Evolutionary conservation across 345 rosid species (phyloP).

Genomic region (Heritiera littoralis): DNA sequence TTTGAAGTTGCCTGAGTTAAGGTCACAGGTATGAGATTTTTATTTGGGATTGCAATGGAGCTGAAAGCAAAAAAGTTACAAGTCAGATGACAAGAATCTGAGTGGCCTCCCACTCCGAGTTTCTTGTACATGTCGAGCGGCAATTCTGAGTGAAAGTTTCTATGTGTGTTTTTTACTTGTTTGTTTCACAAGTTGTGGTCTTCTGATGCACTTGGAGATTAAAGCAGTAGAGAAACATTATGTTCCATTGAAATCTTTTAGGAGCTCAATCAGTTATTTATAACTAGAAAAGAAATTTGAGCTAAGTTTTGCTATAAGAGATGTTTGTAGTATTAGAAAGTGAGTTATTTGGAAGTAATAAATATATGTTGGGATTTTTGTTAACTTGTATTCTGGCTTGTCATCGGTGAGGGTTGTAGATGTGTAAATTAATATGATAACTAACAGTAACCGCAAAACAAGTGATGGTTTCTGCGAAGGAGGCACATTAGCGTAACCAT

Average conservation of each 20-base stretch:
- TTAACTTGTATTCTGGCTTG: not conserved
- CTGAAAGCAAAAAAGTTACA: not conserved
- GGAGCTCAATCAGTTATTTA: not conserved
- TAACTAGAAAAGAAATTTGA: not conserved
- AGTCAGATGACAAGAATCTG: constrained; percentile 4
- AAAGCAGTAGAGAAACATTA: not conserved
- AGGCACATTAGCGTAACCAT: no score
- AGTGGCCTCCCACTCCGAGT: constrained; percentile 12
- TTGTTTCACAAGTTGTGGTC: not conserved
- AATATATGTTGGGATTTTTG: not conserved
- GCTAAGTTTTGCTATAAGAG: not conserved
- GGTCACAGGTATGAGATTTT: constrained; percentile 20
- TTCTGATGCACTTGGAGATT: constrained; percentile 3
- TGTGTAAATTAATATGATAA: no score
- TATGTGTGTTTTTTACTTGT: not conserved
- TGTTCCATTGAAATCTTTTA: not conserved
- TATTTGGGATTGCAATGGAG: not conserved
- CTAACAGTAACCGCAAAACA: no score
- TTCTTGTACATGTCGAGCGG: constrained; percentile 9
- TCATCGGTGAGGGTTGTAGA: not conserved
- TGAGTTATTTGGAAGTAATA: not conserved
- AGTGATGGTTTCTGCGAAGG: not conserved
- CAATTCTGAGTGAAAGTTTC: constrained; percentile 10
- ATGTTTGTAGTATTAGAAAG: not conserved
- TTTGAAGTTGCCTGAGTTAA: constrained; percentile 17